Evolutionary conservation across 2,329 filamentous ascomycete species (phyloP).

Genomic region (Coleophoma eucalyptorum): DNA sequence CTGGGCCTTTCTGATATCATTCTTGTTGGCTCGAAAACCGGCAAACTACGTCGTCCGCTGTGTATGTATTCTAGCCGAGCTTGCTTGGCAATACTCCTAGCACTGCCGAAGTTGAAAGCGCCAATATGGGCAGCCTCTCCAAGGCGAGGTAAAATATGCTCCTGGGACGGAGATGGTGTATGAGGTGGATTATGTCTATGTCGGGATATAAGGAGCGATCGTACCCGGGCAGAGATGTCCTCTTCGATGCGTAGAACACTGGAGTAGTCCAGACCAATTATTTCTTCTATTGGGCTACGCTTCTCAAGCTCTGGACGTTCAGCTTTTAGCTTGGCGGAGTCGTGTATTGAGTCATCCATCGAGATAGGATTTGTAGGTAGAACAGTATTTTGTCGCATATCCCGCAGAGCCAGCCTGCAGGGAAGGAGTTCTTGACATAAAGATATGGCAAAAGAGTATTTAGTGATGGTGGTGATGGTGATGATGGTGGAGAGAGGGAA

Average conservation of each 20-base stretch:
- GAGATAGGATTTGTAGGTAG: background rate
- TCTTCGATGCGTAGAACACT: slow-evolving; percentile 19
- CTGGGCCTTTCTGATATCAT: background rate
- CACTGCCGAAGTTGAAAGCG: slow-evolving; percentile 16
- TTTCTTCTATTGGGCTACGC: slow-evolving; percentile 11
- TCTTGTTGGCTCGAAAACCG: background rate
- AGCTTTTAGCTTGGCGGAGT: background rate
- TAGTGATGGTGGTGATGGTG: background rate
- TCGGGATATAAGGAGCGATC: slow-evolving; percentile 21
- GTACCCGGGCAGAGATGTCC: slow-evolving; percentile 23
- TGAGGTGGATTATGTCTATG: slow-evolving; percentile 17
- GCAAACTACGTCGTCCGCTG: background rate
- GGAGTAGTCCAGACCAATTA: slow-evolving; percentile 17
- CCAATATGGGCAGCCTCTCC: slow-evolving; percentile 4
- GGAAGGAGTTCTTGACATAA: background rate
- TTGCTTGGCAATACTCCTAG: slow-evolving; percentile 14
- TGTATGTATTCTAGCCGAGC: slow-evolving; percentile 1
- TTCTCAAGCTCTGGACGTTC: background rate
- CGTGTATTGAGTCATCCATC: background rate
- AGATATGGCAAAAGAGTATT: background rate
- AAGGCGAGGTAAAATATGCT: slow-evolving; percentile 6
- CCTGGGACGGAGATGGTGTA: slow-evolving; percentile 21
- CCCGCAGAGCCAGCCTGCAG: background rate
- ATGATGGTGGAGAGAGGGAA: background rate
- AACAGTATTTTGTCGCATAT: background rate